These are phyloP conservation scores for Ophiostoma ulmi DNA, from an alignment of 2,329 filamentous ascomycete species.

Conservation along the genomic window DNA sequence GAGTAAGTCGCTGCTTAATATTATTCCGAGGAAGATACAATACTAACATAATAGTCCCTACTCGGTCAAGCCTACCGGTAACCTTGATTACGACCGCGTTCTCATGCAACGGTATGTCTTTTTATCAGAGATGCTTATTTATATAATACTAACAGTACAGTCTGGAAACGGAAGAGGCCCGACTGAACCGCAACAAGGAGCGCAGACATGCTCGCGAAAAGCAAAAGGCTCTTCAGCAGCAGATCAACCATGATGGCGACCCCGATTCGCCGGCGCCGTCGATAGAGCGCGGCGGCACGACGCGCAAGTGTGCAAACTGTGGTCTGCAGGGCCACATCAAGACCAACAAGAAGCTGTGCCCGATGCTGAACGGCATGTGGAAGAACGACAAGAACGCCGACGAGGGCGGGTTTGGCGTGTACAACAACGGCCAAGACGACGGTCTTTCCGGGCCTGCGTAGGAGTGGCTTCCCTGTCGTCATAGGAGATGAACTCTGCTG, in stretches of 20 bases:
- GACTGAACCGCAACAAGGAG: conserved; percentile 86
- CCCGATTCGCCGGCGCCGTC: conserved; percentile 48
- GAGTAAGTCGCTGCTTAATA: conserved; percentile 49
- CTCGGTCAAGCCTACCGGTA: conserved; percentile 58
- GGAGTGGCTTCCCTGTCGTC: background rate
- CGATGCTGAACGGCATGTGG: conserved; percentile 78
- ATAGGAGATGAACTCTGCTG: background rate
- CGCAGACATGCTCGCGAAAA: conserved; percentile 85
- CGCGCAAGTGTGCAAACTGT: conserved; percentile 94
- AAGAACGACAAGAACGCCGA: conserved; percentile 55
- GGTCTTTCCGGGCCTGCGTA: conserved; percentile 24
- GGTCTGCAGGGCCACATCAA: conserved; percentile 97
- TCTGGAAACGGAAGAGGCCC: conserved; percentile 62
- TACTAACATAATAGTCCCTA: conserved; percentile 43
- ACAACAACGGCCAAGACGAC: conserved; percentile 29
- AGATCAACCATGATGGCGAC: conserved; percentile 38
- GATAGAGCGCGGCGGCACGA: conserved; percentile 60
- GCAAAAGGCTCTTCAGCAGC: conserved; percentile 63
- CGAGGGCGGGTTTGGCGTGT: conserved; percentile 55
- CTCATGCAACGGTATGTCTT: conserved; percentile 41
- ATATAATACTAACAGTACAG: conserved; percentile 31
- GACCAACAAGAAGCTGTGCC: conserved; percentile 96
- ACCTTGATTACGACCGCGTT: conserved; percentile 60
- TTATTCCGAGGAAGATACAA: background rate
- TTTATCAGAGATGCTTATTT: background rate